Percentiles rank a stretch among this genome's conserved stretches.
These are phyloP conservation scores for Phaseolus lunatus DNA, from an alignment of 306 rosid genomes.

Conservation along the genomic window DNA sequence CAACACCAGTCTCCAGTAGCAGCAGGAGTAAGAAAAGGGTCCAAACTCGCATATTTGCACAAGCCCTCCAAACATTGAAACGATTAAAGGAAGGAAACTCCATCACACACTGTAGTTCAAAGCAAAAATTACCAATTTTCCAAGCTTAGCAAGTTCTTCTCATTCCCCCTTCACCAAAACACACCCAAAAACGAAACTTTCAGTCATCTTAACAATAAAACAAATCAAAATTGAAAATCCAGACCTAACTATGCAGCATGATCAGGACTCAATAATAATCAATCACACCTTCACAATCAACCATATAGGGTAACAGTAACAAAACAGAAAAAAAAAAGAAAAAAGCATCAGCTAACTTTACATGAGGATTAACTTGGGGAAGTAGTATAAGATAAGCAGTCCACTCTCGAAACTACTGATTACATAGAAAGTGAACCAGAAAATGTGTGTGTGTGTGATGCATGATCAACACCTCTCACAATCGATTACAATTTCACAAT, in stretches of 20 bases:
- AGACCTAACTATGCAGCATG: constrained; percentile 14
- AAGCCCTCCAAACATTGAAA: constrained; percentile 38
- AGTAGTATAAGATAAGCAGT: background rate
- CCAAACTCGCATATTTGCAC: constrained; percentile 42
- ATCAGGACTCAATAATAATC: constrained; percentile 20
- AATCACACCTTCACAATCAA: constrained; percentile 25
- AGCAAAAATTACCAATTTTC: background rate
- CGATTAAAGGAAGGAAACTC: constrained; percentile 28
- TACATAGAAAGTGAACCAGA: background rate
- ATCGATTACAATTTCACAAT: background rate
- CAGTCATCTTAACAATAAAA: background rate
- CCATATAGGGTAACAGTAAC: background rate
- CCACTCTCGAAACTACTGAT: constrained; percentile 4
- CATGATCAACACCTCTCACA: no score
- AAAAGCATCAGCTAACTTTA: constrained; percentile 37
- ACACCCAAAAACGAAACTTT: constrained; percentile 14
- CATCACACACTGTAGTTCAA: constrained; percentile 44
- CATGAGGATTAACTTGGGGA: constrained; percentile 31
- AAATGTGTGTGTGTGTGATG: background rate
- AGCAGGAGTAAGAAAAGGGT: constrained; percentile 42
- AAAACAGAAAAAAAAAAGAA: background rate
- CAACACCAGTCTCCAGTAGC: constrained; percentile 46
- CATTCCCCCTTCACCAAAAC: constrained; percentile 52
- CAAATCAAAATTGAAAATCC: constrained; percentile 10
- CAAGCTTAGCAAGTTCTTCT: constrained; percentile 47